phyloP scores from a whole-genome alignment of 2,329 filamentous ascomycete species.

The Didymosphaeria variabile region DNA sequence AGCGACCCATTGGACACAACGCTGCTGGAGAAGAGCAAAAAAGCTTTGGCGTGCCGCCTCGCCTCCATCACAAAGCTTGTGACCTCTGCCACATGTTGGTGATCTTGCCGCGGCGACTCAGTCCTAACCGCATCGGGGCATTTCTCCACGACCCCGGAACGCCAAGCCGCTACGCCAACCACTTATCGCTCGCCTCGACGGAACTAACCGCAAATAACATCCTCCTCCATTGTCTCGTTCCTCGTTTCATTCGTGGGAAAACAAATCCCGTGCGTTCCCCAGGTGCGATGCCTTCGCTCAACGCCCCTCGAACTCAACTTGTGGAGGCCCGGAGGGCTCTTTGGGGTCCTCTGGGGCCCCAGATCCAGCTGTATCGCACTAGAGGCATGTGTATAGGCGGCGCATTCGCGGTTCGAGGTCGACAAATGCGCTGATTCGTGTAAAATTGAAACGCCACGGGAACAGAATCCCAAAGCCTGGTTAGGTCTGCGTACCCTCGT shows the following conservation, averaged over 20 bases:
- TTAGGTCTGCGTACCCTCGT: constrained; percentile 28
- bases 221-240: neutral
- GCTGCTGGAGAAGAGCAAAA: constrained; percentile 27
- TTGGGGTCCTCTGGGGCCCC: constrained; percentile 36
- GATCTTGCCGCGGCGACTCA: constrained; percentile 21
- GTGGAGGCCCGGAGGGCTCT: constrained; percentile 18
- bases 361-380: constrained; percentile 27
- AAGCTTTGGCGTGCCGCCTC: constrained; percentile 31
- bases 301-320: constrained; percentile 23
- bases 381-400: constrained; percentile 9
- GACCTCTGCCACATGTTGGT: constrained; percentile 20
- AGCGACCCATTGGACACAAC: neutral
- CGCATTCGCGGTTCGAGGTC: constrained; percentile 1
- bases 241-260: constrained; percentile 42
- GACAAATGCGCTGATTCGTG: constrained; percentile 38
- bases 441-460: constrained; percentile 31
- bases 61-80: constrained; percentile 33
- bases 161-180: constrained; percentile 3
- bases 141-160: constrained; percentile 1
- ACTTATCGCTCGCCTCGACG: constrained; percentile 20
- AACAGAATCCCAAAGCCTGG: constrained; percentile 27
- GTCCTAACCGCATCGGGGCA: constrained; percentile 11
- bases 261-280: constrained; percentile 20
- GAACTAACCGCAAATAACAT: constrained; percentile 14
- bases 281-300: constrained; percentile 12